Base-by-base conservation (phyloP, 1,139 yeast species). In the Yueomyces sp. region DNA sequence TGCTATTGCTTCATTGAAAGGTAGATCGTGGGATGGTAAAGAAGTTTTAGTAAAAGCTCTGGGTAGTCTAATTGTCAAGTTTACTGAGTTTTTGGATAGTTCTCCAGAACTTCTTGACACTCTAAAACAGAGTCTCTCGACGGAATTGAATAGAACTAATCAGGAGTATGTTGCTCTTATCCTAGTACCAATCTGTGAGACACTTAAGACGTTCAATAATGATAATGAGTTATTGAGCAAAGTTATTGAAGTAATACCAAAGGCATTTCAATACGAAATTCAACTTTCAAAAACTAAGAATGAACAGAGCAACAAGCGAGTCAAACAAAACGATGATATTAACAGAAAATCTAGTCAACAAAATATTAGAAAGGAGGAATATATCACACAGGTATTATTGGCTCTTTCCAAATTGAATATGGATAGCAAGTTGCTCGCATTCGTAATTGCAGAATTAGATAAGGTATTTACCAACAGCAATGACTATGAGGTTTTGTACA, bases 11-110 rank as follows among this genome's bases (percentile, higher is more conserved):
- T 77, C 95, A 0, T 70, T 81, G 46, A 68, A 72, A 44, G 96
- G 96, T 0, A 75, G 91, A 47, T 75, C 93, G 7, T 91, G 96
- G 94, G 72, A 72, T 25, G 97, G 97, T 6, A 91, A 91, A 56
- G 96, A 86, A 50, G 62, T 69, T 37, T 73, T 91, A 2, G 66
- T 86, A 31, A 77, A 75, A 37, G 86, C 96, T 0, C 63, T 89
- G 41, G 81, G 85, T 1, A 66, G 76, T 1, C 67, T 83, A 36
- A 59, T 80, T 0, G 57, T 67, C 11, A 75, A 75, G 48, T 69
- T 75, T 9, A 63, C 67, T 40, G 51, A 49, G 0, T 65, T 56
- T 46, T 48, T 69, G 40, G 27, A 39, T 1, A 45, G 50, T 0
- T 52, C 68, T 39, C 55, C 50, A 1, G 60, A 57, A 0, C 46